phyloP scores from a whole-genome alignment of 1,139 yeast genomes.

The Yamadazyma sp. region DNA sequence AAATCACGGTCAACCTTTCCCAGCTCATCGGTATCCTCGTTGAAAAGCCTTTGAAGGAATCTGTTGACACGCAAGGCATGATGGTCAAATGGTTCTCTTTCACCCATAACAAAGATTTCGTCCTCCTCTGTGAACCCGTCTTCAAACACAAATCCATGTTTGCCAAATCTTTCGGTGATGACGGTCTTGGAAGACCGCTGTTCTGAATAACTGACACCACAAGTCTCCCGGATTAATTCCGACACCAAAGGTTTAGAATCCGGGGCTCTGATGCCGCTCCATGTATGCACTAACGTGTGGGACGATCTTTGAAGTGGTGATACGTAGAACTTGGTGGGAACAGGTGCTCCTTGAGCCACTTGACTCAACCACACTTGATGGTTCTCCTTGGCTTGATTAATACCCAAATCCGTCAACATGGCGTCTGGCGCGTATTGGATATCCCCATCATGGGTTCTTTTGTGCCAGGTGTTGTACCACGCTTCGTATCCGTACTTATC shows the following conservation, averaged over 20 bases:
- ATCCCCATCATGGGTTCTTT: constrained; percentile 53
- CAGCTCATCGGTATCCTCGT: constrained; percentile 23
- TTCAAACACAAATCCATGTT: constrained; percentile 36
- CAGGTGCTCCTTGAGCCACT: constrained; percentile 48
- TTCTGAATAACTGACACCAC: constrained; percentile 69
- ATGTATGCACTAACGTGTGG: constrained; percentile 58
- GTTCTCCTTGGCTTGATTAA: constrained; percentile 47
- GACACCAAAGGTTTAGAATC: constrained; percentile 40
- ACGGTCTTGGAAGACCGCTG: constrained; percentile 41
- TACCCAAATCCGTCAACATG: constrained; percentile 59
- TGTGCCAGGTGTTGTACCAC: constrained; percentile 65
- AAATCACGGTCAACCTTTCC: constrained; percentile 21
- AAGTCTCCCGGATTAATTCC: constrained; percentile 67
- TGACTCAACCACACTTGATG: constrained; percentile 47
- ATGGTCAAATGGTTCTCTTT: constrained; percentile 46
- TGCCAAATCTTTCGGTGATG: constrained; percentile 16
- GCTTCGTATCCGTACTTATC: constrained; percentile 54
- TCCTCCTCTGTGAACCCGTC: constrained; percentile 50
- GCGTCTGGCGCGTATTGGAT: constrained; percentile 70
- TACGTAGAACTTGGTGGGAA: constrained; percentile 56
- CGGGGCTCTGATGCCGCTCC: constrained; percentile 37
- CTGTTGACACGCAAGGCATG: constrained; percentile 48
- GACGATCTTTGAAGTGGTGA: constrained; percentile 71
- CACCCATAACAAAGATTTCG: constrained; percentile 27
- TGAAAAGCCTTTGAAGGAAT: constrained; percentile 50